Percentiles rank a stretch among this genome's conserved stretches.
Evolutionary conservation across 1,284 basidiomycete species (phyloP).

Genomic region (Ustilago sp.): DNA sequence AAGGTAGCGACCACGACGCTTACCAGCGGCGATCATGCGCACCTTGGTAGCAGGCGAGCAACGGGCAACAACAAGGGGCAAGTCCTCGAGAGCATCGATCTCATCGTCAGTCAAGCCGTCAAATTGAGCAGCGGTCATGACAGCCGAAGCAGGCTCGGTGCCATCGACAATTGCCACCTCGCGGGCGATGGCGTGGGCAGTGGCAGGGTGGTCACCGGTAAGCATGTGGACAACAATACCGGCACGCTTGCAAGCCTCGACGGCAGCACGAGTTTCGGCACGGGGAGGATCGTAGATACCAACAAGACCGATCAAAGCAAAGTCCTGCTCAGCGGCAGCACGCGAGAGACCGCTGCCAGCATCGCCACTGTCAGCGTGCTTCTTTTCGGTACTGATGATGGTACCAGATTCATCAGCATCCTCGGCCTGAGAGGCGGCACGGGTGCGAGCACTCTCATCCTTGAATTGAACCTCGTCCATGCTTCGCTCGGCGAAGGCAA

Average conservation of each 20-base stretch:
- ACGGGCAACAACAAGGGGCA: conserved; percentile 61
- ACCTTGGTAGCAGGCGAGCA: conserved; percentile 66
- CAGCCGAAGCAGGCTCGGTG: conserved; percentile 44
- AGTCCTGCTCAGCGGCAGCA: conserved; percentile 55
- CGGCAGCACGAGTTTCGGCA: conserved; percentile 59
- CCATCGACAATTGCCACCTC: conserved; percentile 61
- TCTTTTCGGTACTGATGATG: conserved; percentile 43
- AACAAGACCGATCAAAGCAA: conserved; percentile 62
- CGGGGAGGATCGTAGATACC: conserved; percentile 65
- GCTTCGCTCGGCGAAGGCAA: conserved; percentile 57
- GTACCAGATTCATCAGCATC: conserved; percentile 35
- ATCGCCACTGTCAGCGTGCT: conserved; percentile 12
- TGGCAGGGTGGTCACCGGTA: conserved; percentile 63
- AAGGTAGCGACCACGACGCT: conserved; percentile 50
- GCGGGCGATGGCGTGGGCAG: conserved; percentile 59
- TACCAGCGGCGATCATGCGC: conserved; percentile 60
- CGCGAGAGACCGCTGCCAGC: conserved; percentile 42
- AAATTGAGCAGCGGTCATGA: conserved; percentile 61
- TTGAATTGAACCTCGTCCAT: conserved; percentile 51
- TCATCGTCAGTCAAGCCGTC: conserved; percentile 56
- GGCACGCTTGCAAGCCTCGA: conserved; percentile 59
- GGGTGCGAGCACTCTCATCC: conserved; percentile 47
- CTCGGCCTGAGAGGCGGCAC: conserved; percentile 21
- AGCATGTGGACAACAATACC: conserved; percentile 65
- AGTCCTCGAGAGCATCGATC: conserved; percentile 53